Base-by-base conservation (phyloP, 306 rosid genomes). In the Malus orientalis region DNA sequence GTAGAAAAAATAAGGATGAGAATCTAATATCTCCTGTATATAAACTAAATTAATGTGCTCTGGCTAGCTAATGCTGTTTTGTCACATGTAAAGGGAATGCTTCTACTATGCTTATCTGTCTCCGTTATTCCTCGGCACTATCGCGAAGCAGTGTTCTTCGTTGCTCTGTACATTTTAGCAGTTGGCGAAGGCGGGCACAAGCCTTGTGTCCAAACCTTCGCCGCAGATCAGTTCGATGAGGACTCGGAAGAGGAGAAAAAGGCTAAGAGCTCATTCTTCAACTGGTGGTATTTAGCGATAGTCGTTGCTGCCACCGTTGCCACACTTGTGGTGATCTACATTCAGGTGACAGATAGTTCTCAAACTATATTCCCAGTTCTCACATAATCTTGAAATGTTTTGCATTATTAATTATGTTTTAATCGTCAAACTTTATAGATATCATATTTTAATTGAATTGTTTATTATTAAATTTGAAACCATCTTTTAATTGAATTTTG, bases 161-260 rank as follows among this genome's bases (percentile, higher is more conserved):
- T 79, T 19, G 88, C 89, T 0, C 89, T 93, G 61, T 93, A 91
- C 72, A 80, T 83, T 67, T 23, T 89, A 1, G 83, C 98, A 6
- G 45, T 91, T 1, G 98, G 98, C 4, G 90, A 85, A 68, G 98
- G 97, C 0, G 97, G 98, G 1, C 97, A 91, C 74, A 87, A 81
- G 75, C 98, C 98, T 0, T 89, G 98, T 16, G 96, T 89, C 1
- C 98, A 93, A 42, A 93, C 98, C 47, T 93, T 93, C 12, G 97
- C 97, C 9, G 98, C 97, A 15, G 97, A 93, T 71, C 98, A 93
- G n/a, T 93, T 91, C 30, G 85, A 88, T 23, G 98, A 93, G 23
- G 88, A 79, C 27, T 59, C 93, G 16, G 80, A 82, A 12, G 89
- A 86, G 49, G 86, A 87, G 62, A 91, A 74, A 67, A 80, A 80